Evolutionary conservation across 2,329 filamentous ascomycete species (phyloP).

Genomic region (Diaporthe caulivora): DNA sequence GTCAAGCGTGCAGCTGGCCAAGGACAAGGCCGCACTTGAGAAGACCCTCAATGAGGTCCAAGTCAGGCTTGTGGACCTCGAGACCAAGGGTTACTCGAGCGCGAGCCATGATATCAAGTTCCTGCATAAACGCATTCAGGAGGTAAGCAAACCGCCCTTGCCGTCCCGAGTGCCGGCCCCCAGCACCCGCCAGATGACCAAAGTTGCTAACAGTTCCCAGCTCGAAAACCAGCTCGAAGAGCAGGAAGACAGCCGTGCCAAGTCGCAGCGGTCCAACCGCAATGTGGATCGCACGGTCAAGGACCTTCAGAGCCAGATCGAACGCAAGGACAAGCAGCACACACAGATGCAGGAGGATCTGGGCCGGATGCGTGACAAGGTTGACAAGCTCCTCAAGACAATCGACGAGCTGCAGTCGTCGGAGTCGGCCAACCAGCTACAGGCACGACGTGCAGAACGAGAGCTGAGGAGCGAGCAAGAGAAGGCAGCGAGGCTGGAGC

Average conservation of each 20-base stretch:
- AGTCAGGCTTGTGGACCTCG: constrained; percentile 88
- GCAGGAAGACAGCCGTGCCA: constrained; percentile 82
- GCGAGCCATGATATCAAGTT: constrained; percentile 96
- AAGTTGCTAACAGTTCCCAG: constrained; percentile 60
- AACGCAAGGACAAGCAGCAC: constrained; percentile 92
- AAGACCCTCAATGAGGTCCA: constrained; percentile 93
- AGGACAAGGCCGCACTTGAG: constrained; percentile 90
- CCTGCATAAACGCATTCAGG: constrained; percentile 92
- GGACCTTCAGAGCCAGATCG: constrained; percentile 91
- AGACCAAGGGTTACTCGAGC: constrained; percentile 96
- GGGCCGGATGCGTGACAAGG: constrained; percentile 86
- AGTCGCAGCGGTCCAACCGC: constrained; percentile 87
- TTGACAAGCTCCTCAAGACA: constrained; percentile 87
- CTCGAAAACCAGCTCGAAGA: constrained; percentile 89
- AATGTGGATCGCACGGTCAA: constrained; percentile 95
- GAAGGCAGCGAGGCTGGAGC: constrained; percentile 83
- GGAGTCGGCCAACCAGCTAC: constrained; percentile 84
- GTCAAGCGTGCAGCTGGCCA: constrained; percentile 82
- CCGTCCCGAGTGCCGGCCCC: constrained; percentile 22
- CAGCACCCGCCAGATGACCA: constrained; percentile 25
- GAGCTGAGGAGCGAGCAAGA: constrained; percentile 92
- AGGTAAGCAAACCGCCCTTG: constrained; percentile 70
- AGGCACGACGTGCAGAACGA: constrained; percentile 86
- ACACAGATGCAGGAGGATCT: constrained; percentile 85
- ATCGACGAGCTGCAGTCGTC: constrained; percentile 95